A percentile compares a stretch with the other conserved stretches of the same genome.
Conservation (phyloP, 306 rosid species). For the Gastrolobium villosum region DNA sequence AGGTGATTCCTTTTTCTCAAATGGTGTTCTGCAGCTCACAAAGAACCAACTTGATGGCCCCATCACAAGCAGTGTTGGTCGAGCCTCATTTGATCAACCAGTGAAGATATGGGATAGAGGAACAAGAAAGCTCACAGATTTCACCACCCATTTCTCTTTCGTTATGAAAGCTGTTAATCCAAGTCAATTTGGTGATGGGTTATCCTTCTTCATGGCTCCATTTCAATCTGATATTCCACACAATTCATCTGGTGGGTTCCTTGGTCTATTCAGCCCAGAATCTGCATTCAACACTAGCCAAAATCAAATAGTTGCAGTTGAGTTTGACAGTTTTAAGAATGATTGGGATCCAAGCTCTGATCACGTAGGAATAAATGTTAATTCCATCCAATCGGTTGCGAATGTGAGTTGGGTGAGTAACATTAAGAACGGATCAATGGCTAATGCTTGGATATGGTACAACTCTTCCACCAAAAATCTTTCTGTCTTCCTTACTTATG, state of each 20-base stretch:
- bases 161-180: conserved; percentile 44
- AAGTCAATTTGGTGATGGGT: conserved; percentile 58
- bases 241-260: conserved; percentile 67
- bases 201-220: conserved; percentile 75
- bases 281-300: conserved; percentile 49
- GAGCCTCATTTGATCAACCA: conserved; percentile 61
- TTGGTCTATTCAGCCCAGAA: conserved; percentile 57
- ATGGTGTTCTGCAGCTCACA: conserved; percentile 66
- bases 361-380: conserved; percentile 77
- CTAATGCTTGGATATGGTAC: conserved; percentile 75
- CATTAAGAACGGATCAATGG: conserved; percentile 62
- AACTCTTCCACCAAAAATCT: conserved; percentile 66
- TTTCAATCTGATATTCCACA: conserved; percentile 60
- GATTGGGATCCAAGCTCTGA: conserved; percentile 68
- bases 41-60: conserved; percentile 60
- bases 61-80: conserved; percentile 62
- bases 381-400: conserved; percentile 63
- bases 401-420: conserved; percentile 55
- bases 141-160: conserved; percentile 83
- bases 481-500: conserved; percentile 70
- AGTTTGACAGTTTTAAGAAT: conserved; percentile 64
- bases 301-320: conserved; percentile 74
- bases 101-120: conserved; percentile 66
- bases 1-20: conserved; percentile 63
- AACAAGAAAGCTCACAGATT: conserved; percentile 62